A percentile compares a stretch with the other conserved stretches of the same genome.
Evolutionary conservation across 139 green algal species (phyloP).

Genomic region (Chlamydomonas incerta): DNA sequence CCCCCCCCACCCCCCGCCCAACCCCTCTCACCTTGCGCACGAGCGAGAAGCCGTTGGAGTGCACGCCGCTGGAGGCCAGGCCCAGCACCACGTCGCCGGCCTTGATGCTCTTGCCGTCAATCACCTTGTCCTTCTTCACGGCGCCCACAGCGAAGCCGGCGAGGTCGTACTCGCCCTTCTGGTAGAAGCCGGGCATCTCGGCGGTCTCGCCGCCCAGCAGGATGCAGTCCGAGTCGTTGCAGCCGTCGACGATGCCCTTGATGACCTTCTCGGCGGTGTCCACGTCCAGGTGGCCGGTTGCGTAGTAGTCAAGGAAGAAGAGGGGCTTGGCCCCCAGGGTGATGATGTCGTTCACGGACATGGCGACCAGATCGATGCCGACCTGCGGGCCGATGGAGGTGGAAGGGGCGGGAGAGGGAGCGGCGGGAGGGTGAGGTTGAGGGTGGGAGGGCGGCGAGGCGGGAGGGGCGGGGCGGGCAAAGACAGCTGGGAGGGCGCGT

Average conservation of each 20-base stretch:
- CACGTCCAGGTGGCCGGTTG: conserved; percentile 92
- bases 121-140: conserved; percentile 93
- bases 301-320: conserved; percentile 99
- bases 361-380: conserved; percentile 97
- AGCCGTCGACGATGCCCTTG: conserved; percentile 97
- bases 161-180: conserved; percentile 97
- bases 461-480: neutral
- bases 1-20: neutral
- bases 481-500: too few species aligned
- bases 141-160: conserved; percentile 97
- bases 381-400: conserved; percentile 23
- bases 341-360: conserved; percentile 98
- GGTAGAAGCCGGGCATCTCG: conserved; percentile 98
- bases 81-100: conserved; percentile 91
- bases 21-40: conserved; percentile 84
- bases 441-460: neutral
- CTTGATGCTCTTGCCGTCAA: conserved; percentile 88
- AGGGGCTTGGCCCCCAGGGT: conserved; percentile 93
- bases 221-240: conserved; percentile 87
- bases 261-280: conserved; percentile 94
- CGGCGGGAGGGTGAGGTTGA: neutral
- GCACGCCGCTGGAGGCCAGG: conserved; percentile 87
- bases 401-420: neutral
- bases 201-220: conserved; percentile 97
- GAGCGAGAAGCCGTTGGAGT: conserved; percentile 98